Percentiles rank a stretch among this genome's conserved stretches.
phyloP scores from a whole-genome alignment of 176 grass and related monocot species.

The Oryza longistaminata region DNA sequence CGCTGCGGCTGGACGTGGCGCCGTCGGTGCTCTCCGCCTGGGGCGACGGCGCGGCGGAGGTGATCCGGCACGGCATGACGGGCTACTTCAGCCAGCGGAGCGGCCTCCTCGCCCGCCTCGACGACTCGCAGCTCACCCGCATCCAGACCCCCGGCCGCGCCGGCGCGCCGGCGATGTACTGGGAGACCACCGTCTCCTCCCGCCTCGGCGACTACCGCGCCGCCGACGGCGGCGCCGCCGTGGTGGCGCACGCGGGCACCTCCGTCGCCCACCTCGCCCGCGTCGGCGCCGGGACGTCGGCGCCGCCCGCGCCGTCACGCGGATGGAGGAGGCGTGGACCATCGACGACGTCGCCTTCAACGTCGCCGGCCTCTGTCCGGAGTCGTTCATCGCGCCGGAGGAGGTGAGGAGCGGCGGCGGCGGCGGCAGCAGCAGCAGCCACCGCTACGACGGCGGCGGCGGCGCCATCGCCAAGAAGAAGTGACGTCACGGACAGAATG shows the following conservation, averaged over 20 bases:
- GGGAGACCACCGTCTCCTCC: conserved; percentile 76
- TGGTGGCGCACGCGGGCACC: conserved; percentile 65
- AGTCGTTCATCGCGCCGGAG: conserved; percentile 80
- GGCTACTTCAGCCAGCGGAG: conserved; percentile 93
- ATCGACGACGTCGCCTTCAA: conserved; percentile 88
- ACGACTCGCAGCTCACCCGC: conserved; percentile 81
- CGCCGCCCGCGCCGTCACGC: conserved; percentile 46
- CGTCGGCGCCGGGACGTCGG: conserved; percentile 70
- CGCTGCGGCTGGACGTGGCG: conserved; percentile 62
- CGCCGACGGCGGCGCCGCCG: conserved; percentile 40
- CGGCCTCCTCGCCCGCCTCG: conserved; percentile 69
- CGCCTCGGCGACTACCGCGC: conserved; percentile 60
- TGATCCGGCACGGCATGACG: conserved; percentile 81
- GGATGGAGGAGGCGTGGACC: conserved; percentile 86
- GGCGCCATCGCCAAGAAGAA: conserved; percentile 29
- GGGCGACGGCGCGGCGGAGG: conserved; percentile 77
- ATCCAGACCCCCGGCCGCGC: conserved; percentile 82
- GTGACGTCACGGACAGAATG: not conserved
- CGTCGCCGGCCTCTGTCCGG: conserved; percentile 69
- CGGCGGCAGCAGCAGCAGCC: conserved; percentile 40
- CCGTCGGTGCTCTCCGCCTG: conserved; percentile 57
- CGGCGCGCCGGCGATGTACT: conserved; percentile 78
- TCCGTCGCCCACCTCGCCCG: conserved; percentile 63
- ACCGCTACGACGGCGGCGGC: conserved; percentile 41
- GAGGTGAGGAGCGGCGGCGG: conserved; percentile 55